These are phyloP conservation scores for Dryadomyces quercus-mongolicae DNA, from an alignment of 2,329 filamentous ascomycete genomes.

Conservation along the genomic window DNA sequence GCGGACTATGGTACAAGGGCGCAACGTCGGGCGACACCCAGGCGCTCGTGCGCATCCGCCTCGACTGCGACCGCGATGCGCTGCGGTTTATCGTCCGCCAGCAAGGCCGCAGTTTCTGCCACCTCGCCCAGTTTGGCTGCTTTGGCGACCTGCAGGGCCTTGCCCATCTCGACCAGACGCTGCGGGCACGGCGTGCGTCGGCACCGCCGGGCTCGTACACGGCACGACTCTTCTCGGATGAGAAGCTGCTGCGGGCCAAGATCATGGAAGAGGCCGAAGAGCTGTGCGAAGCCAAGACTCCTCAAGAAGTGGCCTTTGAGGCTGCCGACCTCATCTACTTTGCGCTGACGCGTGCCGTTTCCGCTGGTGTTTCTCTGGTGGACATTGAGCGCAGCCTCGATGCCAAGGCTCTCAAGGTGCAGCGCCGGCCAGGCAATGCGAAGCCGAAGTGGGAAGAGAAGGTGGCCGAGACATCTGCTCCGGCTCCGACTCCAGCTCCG, in stretches of 20 bases:
- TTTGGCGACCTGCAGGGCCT: constrained; percentile 79
- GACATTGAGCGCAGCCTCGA: constrained; percentile 91
- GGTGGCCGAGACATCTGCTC: constrained; percentile 30
- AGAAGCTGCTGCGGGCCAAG: constrained; percentile 82
- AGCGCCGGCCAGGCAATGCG: constrained; percentile 82
- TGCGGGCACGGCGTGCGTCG: constrained; percentile 67
- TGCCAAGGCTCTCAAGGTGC: constrained; percentile 89
- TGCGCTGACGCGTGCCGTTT: constrained; percentile 77
- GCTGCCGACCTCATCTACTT: constrained; percentile 95
- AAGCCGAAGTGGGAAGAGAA: constrained; percentile 88
- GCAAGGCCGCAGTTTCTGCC: constrained; percentile 82
- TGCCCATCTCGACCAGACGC: constrained; percentile 73
- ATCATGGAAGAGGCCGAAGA: constrained; percentile 98
- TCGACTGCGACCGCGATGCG: constrained; percentile 92
- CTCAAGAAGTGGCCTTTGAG: constrained; percentile 71
- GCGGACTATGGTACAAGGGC: constrained; percentile 94
- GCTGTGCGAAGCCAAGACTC: constrained; percentile 67
- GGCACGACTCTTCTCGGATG: constrained; percentile 80
- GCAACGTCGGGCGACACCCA: constrained; percentile 90
- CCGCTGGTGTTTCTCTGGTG: constrained; percentile 70
- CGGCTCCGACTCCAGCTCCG: neutral
- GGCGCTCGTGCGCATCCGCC: constrained; percentile 68
- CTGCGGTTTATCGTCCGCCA: constrained; percentile 83
- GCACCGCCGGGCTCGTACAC: constrained; percentile 90
- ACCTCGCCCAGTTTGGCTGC: constrained; percentile 82